Evolutionary conservation across 768 basidiomycete species (phyloP).

Genomic region (Daedaleopsis nitida): DNA sequence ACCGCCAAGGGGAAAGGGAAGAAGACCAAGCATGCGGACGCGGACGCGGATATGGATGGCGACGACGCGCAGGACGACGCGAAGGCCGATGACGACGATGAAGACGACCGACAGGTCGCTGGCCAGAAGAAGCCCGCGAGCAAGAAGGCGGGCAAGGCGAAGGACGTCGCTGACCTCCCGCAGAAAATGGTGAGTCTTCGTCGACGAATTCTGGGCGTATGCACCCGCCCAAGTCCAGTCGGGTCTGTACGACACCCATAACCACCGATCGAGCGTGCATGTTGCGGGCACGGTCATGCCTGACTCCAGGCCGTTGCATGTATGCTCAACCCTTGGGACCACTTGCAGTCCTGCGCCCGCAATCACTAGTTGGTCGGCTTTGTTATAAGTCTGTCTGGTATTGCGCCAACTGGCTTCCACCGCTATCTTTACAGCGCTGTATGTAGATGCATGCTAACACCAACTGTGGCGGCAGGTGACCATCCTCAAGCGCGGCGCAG

Average conservation of each 20-base stretch:
- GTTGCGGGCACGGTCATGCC: too few relatives aligned
- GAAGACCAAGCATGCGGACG: slow-evolving; percentile 18
- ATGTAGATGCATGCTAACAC: neutral
- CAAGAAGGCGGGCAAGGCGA: slow-evolving; percentile 4
- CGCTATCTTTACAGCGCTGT: too few relatives aligned
- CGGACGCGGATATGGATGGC: slow-evolving; percentile 16
- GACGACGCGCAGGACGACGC: slow-evolving; percentile 28
- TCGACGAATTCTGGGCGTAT: neutral
- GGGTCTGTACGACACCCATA: too few relatives aligned
- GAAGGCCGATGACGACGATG: slow-evolving; percentile 28
- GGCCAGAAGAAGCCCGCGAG: slow-evolving; percentile 8
- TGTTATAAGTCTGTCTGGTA: too few relatives aligned
- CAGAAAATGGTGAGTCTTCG: slow-evolving; percentile 46
- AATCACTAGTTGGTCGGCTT: too few relatives aligned
- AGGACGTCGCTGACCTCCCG: slow-evolving; percentile 27
- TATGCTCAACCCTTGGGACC: too few relatives aligned
- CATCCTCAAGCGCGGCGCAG: slow-evolving; percentile 54
- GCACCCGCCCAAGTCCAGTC: neutral
- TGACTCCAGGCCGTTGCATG: too few relatives aligned
- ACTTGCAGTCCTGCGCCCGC: too few relatives aligned
- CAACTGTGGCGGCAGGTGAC: slow-evolving; percentile 35
- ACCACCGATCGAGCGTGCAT: too few relatives aligned
- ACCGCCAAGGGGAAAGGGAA: slow-evolving; percentile 23
- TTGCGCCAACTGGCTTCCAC: too few relatives aligned
- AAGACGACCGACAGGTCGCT: slow-evolving; percentile 26